Conservation (phyloP, 2,329 filamentous ascomycete genomes). For the Elsinoe arachidis region DNA sequence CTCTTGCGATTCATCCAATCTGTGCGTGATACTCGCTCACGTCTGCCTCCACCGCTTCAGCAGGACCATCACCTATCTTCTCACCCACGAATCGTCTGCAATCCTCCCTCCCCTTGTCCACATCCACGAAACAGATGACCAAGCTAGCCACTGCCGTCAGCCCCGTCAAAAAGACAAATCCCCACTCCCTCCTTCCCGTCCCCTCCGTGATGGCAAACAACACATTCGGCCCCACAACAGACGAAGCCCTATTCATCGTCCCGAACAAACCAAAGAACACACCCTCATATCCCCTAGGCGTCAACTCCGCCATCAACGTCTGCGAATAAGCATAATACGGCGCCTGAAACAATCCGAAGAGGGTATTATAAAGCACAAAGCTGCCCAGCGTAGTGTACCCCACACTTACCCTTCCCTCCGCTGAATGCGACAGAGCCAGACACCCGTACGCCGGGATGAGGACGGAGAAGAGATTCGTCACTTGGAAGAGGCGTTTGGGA, state of each 20-base stretch:
- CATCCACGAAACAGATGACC: slow-evolving; percentile 12
- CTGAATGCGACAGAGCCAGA: background rate
- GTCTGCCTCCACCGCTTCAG: background rate
- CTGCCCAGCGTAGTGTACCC: background rate
- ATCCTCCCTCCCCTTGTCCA: slow-evolving; percentile 12
- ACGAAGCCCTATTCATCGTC: slow-evolving; percentile 12
- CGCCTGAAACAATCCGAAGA: slow-evolving; percentile 58
- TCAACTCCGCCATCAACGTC: slow-evolving; percentile 63
- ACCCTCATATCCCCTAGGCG: slow-evolving; percentile 59
- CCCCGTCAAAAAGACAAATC: slow-evolving; percentile 13
- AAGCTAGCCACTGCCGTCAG: background rate
- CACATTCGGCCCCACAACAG: slow-evolving; percentile 13
- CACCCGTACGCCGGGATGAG: slow-evolving; percentile 11
- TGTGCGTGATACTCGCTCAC: background rate
- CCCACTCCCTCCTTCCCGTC: slow-evolving; percentile 7
- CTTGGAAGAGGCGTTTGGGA: slow-evolving; percentile 11
- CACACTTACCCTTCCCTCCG: background rate
- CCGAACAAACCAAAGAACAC: slow-evolving; percentile 59
- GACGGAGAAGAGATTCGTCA: slow-evolving; percentile 13
- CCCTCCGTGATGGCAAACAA: slow-evolving; percentile 12
- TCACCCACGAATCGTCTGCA: slow-evolving; percentile 7
- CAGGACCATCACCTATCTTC: background rate
- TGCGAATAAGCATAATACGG: slow-evolving; percentile 64
- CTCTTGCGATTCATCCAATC: too few species aligned
- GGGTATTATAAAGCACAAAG: slow-evolving; percentile 32